A percentile compares a stretch with the other conserved stretches of the same genome.
Conservation (phyloP, 1,139 yeast genomes). For the Hemisphaericaspora lyxosophila region DNA sequence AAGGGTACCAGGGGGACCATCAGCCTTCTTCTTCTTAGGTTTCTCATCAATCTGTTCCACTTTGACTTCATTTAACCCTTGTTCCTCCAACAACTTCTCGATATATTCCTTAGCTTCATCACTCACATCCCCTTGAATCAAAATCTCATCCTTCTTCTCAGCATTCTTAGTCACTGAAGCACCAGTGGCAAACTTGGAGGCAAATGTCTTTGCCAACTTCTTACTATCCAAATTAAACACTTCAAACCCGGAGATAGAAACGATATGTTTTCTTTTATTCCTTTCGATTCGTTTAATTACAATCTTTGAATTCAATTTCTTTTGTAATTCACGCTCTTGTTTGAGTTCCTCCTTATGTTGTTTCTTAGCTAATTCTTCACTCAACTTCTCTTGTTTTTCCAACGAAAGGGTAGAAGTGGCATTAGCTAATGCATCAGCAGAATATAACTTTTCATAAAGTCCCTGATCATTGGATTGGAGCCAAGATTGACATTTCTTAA, state of each 20-base stretch:
- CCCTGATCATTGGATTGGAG: constrained; percentile 58
- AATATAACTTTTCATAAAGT: constrained; percentile 59
- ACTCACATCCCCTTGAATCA: constrained; percentile 93
- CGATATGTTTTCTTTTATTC: constrained; percentile 84
- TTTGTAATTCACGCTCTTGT: constrained; percentile 80
- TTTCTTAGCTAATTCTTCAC: constrained; percentile 77
- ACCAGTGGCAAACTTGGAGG: constrained; percentile 95
- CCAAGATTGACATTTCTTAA: constrained; percentile 86
- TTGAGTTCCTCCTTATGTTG: constrained; percentile 89
- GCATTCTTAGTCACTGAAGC: constrained; percentile 91
- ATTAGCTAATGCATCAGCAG: constrained; percentile 53
- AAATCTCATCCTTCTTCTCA: constrained; percentile 88
- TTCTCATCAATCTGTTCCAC: constrained; percentile 85
- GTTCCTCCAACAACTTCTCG: constrained; percentile 68
- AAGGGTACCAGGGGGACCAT: constrained; percentile 8
- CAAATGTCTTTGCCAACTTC: constrained; percentile 87
- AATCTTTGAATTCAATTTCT: constrained; percentile 77
- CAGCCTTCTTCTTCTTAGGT: constrained; percentile 60
- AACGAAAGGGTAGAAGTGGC: constrained; percentile 57
- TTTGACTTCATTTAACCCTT: constrained; percentile 80
- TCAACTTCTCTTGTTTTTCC: constrained; percentile 81
- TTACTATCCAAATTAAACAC: constrained; percentile 87
- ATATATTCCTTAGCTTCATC: constrained; percentile 86
- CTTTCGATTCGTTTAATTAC: constrained; percentile 85
- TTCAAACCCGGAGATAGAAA: constrained; percentile 85